Evolutionary conservation across 106 monocot species (phyloP), one percentile per base, ranked within the genome.

Genomic region (Dendrobium catenatum): DNA sequence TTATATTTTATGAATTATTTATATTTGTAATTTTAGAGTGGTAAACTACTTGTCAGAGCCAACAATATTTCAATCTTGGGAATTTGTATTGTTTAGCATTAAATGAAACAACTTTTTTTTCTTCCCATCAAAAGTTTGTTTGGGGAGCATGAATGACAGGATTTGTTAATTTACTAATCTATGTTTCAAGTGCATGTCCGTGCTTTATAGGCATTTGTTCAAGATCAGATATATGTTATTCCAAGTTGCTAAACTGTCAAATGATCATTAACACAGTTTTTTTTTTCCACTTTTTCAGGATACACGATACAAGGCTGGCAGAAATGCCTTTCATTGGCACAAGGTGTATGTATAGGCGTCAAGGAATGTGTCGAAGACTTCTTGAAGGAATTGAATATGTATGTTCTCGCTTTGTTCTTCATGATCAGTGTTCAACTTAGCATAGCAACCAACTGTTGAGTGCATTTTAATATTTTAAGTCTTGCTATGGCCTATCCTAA

Each of bases 261-360:
- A 33, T 37, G 31, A 70, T 33, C 29, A 37, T 66, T 70, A 37
- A 70, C 33, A 18, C 27, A 22, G 22, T 70, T 8, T 37, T 74
- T 61, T 29, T 37, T 70, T 40, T 40, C 37, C 15, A 44, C 49
- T 76, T 26, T 76, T 16, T 76, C 85, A 97, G 94, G 84, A 91
- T 94, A 16, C 94, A 89, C 87, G 97, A 94, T 56, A 92, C 83
- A 37, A 90, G 76, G 80, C 79, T 97, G 26, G 97, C 92, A 24
- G 97, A 97, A 81, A 97, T 97, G 94, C 97, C 94, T 70, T 97
- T 94, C 79, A 94, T 97, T 82, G 94, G 97, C 33, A 94, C 97
- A 24, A 89, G 97, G 75, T 70, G 87, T 78, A 91, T 89, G 80
- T 92, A 97, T 82, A 86, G 94, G 77, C 89, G 84, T 2, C 92